Base-by-base conservation (phyloP, 1,284 basidiomycete species). In the Phellinidium pouzarii region DNA sequence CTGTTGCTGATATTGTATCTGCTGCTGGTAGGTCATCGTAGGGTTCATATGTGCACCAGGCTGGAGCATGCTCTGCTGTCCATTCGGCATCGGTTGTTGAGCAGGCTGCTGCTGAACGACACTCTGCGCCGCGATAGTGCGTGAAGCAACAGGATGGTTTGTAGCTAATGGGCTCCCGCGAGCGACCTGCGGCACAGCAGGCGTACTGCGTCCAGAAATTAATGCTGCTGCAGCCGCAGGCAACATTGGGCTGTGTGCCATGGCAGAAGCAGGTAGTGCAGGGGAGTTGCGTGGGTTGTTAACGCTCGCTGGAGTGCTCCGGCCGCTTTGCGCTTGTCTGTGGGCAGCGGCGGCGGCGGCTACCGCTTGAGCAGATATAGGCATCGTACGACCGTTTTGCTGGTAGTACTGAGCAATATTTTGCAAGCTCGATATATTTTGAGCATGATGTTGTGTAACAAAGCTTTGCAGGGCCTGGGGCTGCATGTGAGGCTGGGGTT, bases 161-260 rank as follows among this genome's bases (percentile, higher is more conserved):
- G 56, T 49, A n/a, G 59, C 59, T 54, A 65, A 55, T 9, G 65
- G 64, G 52, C 64, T 67, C 42, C 50, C 62, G 27, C 59, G 52
- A n/a, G 43, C 44, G 37, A 53, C 51, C 36, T 52, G 52, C 9
- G n/a, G n/a, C n/a, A n/a, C n/a, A 5, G 43, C 50, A 3, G 48
- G 54, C 17, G 55, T 52, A 53, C 27, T 53, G 40, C 49, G 48
- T 25, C 53, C 49, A 1, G 53, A 55, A 27, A 55, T 51, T 26
- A 46, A 46, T 12, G 44, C 49, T 9, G 53, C 48, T n/a, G 37
- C 44, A 3, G 52, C 52, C 4, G 34, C n/a, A 8, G 58, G 26
- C 3, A 44, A 17, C 52, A 58, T 53, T 17, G 56, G 52, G 41
- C 55, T 53, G 3, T 47, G 56, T 2, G 54, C 31, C n/a, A 52